A percentile compares a stretch with the other conserved stretches of the same genome.
Evolutionary conservation across 306 rosid species (phyloP).

Genomic region (Ammopiptanthus mongolicus): DNA sequence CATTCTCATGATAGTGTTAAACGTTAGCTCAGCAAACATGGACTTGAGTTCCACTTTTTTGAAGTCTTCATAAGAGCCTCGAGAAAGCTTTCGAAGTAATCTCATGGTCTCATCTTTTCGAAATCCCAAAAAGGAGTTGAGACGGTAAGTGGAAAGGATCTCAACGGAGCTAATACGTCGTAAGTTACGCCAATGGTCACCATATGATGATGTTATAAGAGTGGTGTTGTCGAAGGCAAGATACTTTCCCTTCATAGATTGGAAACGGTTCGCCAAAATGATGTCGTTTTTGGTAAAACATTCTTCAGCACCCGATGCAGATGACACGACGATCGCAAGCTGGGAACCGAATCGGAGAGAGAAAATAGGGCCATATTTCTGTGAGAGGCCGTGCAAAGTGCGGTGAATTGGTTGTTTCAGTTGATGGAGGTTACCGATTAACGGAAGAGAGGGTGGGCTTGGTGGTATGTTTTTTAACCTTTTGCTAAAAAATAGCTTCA

Average conservation of each 20-base stretch:
- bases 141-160: slow-evolving; percentile 48
- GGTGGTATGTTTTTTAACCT: slow-evolving; percentile 45
- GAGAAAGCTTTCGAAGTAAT: slow-evolving; percentile 25
- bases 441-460: slow-evolving; percentile 41
- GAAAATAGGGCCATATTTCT: slow-evolving; percentile 37
- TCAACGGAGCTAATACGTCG: slow-evolving; percentile 63
- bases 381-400: slow-evolving; percentile 27
- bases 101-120: slow-evolving; percentile 43
- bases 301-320: slow-evolving; percentile 43
- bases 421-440: slow-evolving; percentile 60
- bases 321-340: slow-evolving; percentile 40
- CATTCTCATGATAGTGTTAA: slow-evolving; percentile 60
- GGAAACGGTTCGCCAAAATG: slow-evolving; percentile 48
- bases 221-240: slow-evolving; percentile 40
- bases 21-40: slow-evolving; percentile 41
- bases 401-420: slow-evolving; percentile 37
- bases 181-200: slow-evolving; percentile 78
- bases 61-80: not conserved
- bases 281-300: slow-evolving; percentile 70
- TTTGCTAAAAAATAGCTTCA: slow-evolving; percentile 25
- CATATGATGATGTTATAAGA: slow-evolving; percentile 31
- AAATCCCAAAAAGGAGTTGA: slow-evolving; percentile 32
- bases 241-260: slow-evolving; percentile 25
- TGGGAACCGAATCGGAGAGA: slow-evolving; percentile 27
- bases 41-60: slow-evolving; percentile 34